phyloP scores from a whole-genome alignment of 768 basidiomycete genomes.

The Amyloporia xantha region DNA sequence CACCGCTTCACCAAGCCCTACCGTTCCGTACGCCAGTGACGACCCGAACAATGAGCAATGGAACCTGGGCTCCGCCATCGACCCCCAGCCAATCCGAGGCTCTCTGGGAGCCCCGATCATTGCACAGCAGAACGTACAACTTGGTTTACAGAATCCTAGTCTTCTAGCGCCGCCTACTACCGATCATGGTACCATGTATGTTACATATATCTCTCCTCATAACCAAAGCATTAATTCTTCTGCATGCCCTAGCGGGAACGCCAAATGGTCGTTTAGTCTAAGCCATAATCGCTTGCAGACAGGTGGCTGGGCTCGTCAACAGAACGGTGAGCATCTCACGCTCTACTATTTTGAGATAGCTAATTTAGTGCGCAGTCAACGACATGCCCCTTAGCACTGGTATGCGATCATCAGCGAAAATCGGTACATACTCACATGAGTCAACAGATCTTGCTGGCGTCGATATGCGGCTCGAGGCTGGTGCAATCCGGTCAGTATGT shows the following conservation, averaged over 20 bases:
- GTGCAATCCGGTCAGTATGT: slow-evolving; percentile 26
- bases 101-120: slow-evolving; percentile 22
- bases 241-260: slow-evolving; percentile 21
- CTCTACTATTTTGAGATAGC: slow-evolving; percentile 6
- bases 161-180: slow-evolving; percentile 28
- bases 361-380: slow-evolving; percentile 21
- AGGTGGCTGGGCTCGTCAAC: slow-evolving; percentile 62
- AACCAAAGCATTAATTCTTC: background rate
- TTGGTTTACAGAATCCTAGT: slow-evolving; percentile 28
- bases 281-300: slow-evolving; percentile 54
- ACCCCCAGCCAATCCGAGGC: slow-evolving; percentile 31
- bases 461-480: slow-evolving; percentile 31
- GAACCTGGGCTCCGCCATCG: slow-evolving; percentile 9
- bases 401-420: too few relatives aligned
- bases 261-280: slow-evolving; percentile 59
- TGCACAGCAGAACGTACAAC: slow-evolving; percentile 26
- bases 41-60: slow-evolving; percentile 16
- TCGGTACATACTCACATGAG: slow-evolving; percentile 1
- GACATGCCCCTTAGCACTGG: slow-evolving; percentile 33
- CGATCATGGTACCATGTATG: slow-evolving; percentile 27
- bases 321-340: slow-evolving; percentile 41
- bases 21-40: slow-evolving; percentile 17
- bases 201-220: slow-evolving; percentile 4
- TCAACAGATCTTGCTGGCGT: slow-evolving; percentile 24
- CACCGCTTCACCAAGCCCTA: slow-evolving; percentile 21